Evolutionary conservation across 2,329 filamentous ascomycete species (phyloP).

Genomic region (Fusarium sp.): DNA sequence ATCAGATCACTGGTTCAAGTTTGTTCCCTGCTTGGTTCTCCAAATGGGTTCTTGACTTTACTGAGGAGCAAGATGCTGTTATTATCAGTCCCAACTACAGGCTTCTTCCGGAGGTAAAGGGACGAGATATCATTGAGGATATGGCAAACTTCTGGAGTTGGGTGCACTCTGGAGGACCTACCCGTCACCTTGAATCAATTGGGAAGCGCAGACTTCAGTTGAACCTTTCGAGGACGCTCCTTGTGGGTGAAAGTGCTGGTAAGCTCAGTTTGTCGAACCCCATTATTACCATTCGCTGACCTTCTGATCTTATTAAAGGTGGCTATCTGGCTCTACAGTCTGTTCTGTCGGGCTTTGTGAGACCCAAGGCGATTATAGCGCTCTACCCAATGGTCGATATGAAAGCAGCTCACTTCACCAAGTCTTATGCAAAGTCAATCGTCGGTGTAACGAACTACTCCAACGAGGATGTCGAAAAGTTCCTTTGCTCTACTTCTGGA

Average conservation of each 20-base stretch:
- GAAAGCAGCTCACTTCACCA: background rate
- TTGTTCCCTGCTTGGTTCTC: background rate
- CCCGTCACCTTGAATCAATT: fast-evolving
- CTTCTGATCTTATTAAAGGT: background rate
- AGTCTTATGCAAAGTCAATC: background rate
- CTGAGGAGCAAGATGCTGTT: background rate
- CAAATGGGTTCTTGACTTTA: background rate
- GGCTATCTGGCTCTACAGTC: background rate
- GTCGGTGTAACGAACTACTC: background rate
- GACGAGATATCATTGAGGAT: background rate
- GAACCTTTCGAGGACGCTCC: fast-evolving
- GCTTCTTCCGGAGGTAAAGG: background rate
- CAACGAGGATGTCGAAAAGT: background rate
- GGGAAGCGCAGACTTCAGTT: background rate
- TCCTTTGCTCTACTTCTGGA: background rate
- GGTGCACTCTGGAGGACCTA: background rate
- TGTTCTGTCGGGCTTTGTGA: background rate
- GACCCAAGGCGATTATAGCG: background rate
- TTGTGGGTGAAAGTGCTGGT: background rate
- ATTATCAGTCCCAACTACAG: background rate
- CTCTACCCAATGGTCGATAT: background rate
- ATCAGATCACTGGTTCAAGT: background rate
- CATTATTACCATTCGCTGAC: background rate
- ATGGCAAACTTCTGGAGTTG: background rate
- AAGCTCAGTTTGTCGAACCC: background rate